Conservation (phyloP, 805 yeast genomes). For the Sugiyamaella marilandica region DNA sequence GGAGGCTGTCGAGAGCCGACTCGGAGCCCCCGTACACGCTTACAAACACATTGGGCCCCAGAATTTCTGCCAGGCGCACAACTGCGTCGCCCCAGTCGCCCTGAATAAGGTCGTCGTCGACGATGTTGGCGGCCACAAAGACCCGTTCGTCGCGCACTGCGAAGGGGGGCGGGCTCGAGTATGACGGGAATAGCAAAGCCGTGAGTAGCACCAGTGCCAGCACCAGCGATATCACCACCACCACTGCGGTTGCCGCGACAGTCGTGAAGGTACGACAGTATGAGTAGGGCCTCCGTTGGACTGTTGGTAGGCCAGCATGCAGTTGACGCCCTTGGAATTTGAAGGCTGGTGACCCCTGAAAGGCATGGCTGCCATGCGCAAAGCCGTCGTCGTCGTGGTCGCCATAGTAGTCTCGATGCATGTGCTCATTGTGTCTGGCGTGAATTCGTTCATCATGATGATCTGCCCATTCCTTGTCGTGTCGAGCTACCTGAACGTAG, state of each 20-base stretch:
- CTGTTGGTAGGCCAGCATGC: background rate
- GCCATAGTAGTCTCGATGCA: no score
- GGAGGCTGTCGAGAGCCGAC: slow-evolving; percentile 8
- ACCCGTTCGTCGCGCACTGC: slow-evolving; percentile 8
- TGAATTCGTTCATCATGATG: no score
- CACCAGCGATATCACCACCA: background rate
- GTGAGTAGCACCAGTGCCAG: slow-evolving; percentile 7
- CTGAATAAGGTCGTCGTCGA: slow-evolving; percentile 9
- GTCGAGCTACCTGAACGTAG: background rate
- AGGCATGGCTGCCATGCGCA: background rate
- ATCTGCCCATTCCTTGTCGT: background rate
- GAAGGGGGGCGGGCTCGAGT: slow-evolving; percentile 3
- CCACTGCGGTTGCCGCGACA: background rate
- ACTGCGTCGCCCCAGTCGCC: slow-evolving; percentile 17
- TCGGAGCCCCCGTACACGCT: slow-evolving; percentile 14
- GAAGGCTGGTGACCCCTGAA: background rate
- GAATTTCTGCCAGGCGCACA: slow-evolving; percentile 9
- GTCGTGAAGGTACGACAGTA: background rate
- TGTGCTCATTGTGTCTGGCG: no score
- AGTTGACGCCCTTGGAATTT: background rate
- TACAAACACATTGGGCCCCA: slow-evolving; percentile 14
- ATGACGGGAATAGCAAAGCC: slow-evolving; percentile 9
- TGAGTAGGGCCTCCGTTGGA: background rate
- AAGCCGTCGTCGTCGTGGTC: no score
- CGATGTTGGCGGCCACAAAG: slow-evolving; percentile 16